These are phyloP conservation scores for Oryza rufipogon DNA, from an alignment of 176 grass and related monocot species.

Conservation along the genomic window DNA sequence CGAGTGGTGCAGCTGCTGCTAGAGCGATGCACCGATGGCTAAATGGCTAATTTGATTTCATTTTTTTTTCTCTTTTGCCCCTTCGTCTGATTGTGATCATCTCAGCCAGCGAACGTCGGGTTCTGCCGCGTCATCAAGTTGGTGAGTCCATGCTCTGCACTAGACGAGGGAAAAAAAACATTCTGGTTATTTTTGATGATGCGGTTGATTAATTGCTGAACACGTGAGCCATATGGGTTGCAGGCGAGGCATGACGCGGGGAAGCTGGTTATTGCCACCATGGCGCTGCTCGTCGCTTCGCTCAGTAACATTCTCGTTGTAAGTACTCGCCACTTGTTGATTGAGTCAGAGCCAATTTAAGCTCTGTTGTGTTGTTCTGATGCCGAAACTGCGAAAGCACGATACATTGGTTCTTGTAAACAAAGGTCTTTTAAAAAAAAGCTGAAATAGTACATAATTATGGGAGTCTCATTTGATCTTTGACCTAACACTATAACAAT, in stretches of 20 bases:
- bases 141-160: conserved; percentile 43
- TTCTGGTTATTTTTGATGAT: not conserved
- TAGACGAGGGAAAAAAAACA: not conserved
- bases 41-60: not conserved
- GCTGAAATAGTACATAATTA: not conserved
- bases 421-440: not conserved
- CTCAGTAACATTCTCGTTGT: conserved; percentile 90
- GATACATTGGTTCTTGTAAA: not conserved
- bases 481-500: not conserved
- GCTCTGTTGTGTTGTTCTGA: not conserved
- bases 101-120: conserved; percentile 75
- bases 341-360: too few relatives aligned
- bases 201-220: conserved; percentile 6
- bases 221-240: conserved; percentile 10
- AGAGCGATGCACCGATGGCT: not conserved
- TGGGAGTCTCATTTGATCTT: too few relatives aligned
- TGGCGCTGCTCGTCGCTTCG: conserved; percentile 81
- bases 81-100: not conserved
- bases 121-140: conserved; percentile 85
- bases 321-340: conserved; percentile 49
- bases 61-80: not conserved
- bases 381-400: not conserved
- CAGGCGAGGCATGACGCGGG: conserved; percentile 83
- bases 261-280: conserved; percentile 71
- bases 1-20: not conserved